phyloP scores from a whole-genome alignment of 805 yeast species.

The Isabelozyma pseudorhagii region DNA sequence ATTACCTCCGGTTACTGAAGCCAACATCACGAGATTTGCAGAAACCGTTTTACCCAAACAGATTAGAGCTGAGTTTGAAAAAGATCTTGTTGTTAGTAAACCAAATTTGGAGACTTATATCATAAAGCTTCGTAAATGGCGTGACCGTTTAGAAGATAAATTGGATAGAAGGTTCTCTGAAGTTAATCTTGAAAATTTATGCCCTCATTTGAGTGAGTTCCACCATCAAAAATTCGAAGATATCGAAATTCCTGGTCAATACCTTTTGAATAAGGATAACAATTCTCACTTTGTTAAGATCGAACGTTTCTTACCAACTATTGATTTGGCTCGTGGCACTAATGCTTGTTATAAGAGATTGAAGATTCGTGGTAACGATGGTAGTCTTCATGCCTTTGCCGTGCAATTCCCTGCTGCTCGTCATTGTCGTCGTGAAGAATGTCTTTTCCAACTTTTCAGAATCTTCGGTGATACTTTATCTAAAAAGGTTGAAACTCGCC shows the following conservation, averaged over 20 bases:
- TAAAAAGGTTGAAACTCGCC: slow-evolving; percentile 82
- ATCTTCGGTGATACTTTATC: slow-evolving; percentile 79
- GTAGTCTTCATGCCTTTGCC: slow-evolving; percentile 86
- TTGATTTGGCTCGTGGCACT: slow-evolving; percentile 85
- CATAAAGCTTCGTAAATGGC: slow-evolving; percentile 81
- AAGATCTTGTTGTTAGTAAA: slow-evolving; percentile 80
- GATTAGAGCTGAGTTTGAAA: slow-evolving; percentile 84
- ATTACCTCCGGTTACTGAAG: slow-evolving; percentile 88
- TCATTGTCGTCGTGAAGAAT: slow-evolving; percentile 94
- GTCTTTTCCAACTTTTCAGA: slow-evolving; percentile 87
- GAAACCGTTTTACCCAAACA: slow-evolving; percentile 89
- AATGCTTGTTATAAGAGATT: slow-evolving; percentile 87
- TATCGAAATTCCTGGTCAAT: slow-evolving; percentile 96
- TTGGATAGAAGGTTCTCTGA: slow-evolving; percentile 79
- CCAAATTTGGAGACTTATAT: slow-evolving; percentile 90
- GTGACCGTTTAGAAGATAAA: slow-evolving; percentile 87
- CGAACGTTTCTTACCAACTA: slow-evolving; percentile 85
- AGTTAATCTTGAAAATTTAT: slow-evolving; percentile 81
- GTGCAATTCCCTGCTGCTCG: slow-evolving; percentile 98
- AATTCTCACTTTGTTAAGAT: slow-evolving; percentile 90
- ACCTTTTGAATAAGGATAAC: slow-evolving; percentile 80
- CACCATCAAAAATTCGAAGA: slow-evolving; percentile 98
- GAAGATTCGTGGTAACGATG: slow-evolving; percentile 90
- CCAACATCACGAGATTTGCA: slow-evolving; percentile 83
- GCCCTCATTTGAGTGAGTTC: slow-evolving; percentile 95